Percentiles rank a stretch among this genome's conserved stretches.
These are phyloP conservation scores for Aethionema arabicum DNA, from an alignment of 345 rosid species.

Conservation along the genomic window DNA sequence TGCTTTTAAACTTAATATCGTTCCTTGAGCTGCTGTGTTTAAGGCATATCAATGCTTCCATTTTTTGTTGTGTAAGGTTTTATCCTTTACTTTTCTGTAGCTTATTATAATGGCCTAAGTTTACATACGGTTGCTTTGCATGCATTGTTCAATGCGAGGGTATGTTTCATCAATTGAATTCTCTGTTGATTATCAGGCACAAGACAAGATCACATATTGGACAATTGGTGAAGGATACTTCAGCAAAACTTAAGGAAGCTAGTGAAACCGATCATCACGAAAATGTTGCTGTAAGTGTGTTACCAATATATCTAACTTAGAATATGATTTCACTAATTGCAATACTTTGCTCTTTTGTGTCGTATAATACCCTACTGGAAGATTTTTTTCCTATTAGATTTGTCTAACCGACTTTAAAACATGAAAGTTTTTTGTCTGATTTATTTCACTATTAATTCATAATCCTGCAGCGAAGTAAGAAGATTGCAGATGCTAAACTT, in stretches of 20 bases:
- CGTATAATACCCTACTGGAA: background rate
- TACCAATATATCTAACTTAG: background rate
- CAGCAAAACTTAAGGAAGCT: conserved; percentile 75
- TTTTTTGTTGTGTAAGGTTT: background rate
- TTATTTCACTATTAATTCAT: background rate
- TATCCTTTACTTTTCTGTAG: background rate
- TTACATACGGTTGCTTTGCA: background rate
- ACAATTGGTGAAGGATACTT: conserved; percentile 75
- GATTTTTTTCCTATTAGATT: background rate
- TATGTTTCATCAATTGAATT: conserved; percentile 1
- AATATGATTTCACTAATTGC: background rate
- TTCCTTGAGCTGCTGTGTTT: conserved; percentile 1
- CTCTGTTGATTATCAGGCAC: conserved; percentile 48
- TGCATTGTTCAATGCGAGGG: background rate
- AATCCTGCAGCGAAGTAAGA: conserved; percentile 36
- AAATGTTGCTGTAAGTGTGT: conserved; percentile 44
- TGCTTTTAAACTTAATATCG: background rate
- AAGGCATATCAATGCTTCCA: conserved; percentile 2
- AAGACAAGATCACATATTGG: conserved; percentile 68
- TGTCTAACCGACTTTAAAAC: background rate
- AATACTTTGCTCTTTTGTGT: background rate
- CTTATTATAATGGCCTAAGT: background rate
- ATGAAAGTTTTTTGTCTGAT: background rate
- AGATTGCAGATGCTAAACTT: conserved; percentile 59
- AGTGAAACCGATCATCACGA: conserved; percentile 67